Conservation (phyloP, 2,329 filamentous ascomycete species). For the Thelonectria blattea region DNA sequence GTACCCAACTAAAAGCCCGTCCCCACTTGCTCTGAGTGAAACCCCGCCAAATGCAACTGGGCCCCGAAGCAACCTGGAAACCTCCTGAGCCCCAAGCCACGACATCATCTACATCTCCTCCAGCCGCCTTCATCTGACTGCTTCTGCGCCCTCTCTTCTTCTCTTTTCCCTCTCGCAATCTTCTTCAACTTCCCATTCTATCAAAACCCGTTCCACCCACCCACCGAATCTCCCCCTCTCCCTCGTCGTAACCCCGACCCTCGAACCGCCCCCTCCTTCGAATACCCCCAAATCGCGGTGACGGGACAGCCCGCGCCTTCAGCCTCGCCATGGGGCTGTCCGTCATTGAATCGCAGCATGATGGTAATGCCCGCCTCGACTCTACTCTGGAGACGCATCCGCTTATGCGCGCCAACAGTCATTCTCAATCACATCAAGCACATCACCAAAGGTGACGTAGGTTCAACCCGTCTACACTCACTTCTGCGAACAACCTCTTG, state of each 20-base stretch:
- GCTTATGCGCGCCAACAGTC: slow-evolving; percentile 34
- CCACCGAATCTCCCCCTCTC: background rate
- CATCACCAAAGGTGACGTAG: slow-evolving; percentile 82
- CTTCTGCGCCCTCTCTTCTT: background rate
- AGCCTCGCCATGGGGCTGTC: slow-evolving; percentile 76
- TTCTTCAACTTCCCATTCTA: background rate
- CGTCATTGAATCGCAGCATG: slow-evolving; percentile 81
- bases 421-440: slow-evolving; percentile 65
- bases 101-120: slow-evolving; percentile 11
- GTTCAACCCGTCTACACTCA: slow-evolving; percentile 34
- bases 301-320: slow-evolving; percentile 37
- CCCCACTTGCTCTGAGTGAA: slow-evolving; percentile 28
- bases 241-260: slow-evolving; percentile 16
- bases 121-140: background rate
- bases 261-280: slow-evolving; percentile 6
- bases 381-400: background rate
- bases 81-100: slow-evolving; percentile 31
- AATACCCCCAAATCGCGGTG: slow-evolving; percentile 26
- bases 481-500: slow-evolving; percentile 6
- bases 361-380: slow-evolving; percentile 38
- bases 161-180: background rate
- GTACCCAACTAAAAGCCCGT: slow-evolving; percentile 7
- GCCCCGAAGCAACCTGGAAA: background rate
- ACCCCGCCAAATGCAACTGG: slow-evolving; percentile 33
- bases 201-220: slow-evolving; percentile 3